A percentile compares a stretch with the other conserved stretches of the same genome.
Conservation (phyloP, 257 asterid genomes). For the Buddleja alternifolia region DNA sequence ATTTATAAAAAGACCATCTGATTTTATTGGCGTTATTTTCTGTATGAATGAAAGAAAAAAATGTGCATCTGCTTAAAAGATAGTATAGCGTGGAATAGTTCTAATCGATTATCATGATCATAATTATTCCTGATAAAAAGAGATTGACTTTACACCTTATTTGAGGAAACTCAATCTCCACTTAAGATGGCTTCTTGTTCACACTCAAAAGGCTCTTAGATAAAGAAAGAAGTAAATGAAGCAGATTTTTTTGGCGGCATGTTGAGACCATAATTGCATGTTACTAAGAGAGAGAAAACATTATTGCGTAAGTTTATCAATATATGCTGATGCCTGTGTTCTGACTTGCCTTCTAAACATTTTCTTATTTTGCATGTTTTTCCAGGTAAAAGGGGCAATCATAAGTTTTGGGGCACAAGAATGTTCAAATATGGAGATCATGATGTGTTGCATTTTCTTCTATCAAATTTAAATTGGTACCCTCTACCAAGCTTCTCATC, state of each 20-base stretch:
- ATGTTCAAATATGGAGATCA: constrained; percentile 94
- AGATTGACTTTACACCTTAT: constrained; percentile 6
- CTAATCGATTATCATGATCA: constrained; percentile 14
- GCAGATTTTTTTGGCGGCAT: background rate
- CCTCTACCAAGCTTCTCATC: constrained; percentile 27
- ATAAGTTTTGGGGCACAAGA: constrained; percentile 99
- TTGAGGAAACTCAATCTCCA: constrained; percentile 10
- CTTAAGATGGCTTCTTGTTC: constrained; percentile 1
- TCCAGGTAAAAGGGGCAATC: constrained; percentile 94
- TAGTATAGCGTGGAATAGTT: background rate
- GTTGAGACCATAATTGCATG: background rate
- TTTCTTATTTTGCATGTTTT: constrained; percentile 25
- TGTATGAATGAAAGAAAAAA: background rate
- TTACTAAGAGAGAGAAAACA: background rate
- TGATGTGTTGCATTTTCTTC: constrained; percentile 95
- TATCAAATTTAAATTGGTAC: constrained; percentile 96
- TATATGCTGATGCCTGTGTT: background rate
- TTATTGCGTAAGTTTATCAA: constrained; percentile 15
- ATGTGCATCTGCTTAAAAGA: constrained; percentile 5
- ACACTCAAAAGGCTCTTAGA: background rate
- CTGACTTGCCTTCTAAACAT: constrained; percentile 19
- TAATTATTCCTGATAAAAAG: constrained; percentile 13
- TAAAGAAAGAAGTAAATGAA: background rate
- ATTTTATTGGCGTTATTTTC: constrained; percentile 7
- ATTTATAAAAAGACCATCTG: background rate